Evolutionary conservation across 2,329 filamentous ascomycete genomes (phyloP).

Genomic region (Apiospora marii): DNA sequence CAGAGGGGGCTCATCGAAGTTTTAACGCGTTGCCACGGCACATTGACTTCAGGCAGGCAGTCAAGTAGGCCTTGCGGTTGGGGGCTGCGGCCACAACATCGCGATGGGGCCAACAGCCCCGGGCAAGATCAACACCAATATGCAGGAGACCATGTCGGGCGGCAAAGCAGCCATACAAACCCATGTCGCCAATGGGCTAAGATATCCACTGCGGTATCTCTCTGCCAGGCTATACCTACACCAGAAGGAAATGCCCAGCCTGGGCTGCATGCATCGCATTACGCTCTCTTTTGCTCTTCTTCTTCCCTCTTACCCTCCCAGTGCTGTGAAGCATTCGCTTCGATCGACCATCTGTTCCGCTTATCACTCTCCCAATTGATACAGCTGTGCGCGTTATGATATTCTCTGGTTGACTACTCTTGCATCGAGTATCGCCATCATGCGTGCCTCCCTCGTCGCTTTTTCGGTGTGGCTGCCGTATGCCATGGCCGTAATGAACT

Average conservation of each 20-base stretch:
- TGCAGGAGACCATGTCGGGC: not conserved
- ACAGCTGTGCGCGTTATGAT: not conserved
- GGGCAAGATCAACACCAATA: not conserved
- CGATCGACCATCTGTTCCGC: not conserved
- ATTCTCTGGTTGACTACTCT: not conserved
- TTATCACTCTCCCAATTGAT: not conserved
- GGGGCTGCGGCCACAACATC: not conserved
- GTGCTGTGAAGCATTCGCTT: not conserved
- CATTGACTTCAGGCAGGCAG: not conserved
- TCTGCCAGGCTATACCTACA: not conserved
- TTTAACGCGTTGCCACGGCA: not conserved
- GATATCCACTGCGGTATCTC: not conserved
- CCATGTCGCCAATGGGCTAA: not conserved
- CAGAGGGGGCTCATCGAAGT: not conserved
- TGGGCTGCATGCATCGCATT: not conserved
- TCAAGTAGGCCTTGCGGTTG: not conserved
- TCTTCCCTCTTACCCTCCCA: not conserved
- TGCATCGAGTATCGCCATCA: not conserved
- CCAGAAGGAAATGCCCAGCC: not conserved
- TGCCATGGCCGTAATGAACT: not conserved
- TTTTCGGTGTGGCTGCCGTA: not conserved
- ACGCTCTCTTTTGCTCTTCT: not conserved
- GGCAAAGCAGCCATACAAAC: conserved; percentile 4
- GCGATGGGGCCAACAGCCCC: conserved; percentile 4
- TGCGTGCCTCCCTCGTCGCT: not conserved